These are phyloP conservation scores for Candida multigemmis DNA, from an alignment of 805 yeast species.

Conservation along the genomic window DNA sequence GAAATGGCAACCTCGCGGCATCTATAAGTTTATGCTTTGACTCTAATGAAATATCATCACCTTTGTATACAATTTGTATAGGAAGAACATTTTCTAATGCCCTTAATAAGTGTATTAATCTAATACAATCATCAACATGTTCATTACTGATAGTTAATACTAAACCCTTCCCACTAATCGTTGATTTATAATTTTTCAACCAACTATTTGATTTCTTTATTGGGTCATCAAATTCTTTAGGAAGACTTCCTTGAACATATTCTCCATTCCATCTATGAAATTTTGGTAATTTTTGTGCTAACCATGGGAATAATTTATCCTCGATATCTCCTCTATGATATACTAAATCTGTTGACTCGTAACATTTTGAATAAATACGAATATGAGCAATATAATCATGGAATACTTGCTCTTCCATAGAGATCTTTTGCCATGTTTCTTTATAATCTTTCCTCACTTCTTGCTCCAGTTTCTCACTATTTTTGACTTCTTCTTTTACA, in stretches of 20 bases:
- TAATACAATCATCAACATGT: conserved; percentile 11
- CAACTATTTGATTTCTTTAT: conserved; percentile 2
- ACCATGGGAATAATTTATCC: conserved; percentile 14
- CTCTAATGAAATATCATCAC: conserved; percentile 14
- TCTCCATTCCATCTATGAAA: conserved; percentile 6
- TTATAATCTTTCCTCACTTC: conserved; percentile 4
- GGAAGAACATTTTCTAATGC: conserved; percentile 20
- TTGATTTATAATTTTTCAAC: conserved; percentile 5
- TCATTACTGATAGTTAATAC: conserved; percentile 20
- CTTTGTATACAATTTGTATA: conserved; percentile 18
- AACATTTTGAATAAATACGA: conserved; percentile 15
- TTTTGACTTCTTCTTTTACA: conserved; percentile 3
- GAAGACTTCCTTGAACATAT: conserved; percentile 1
- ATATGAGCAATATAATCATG: conserved; percentile 16
- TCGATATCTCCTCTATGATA: conserved; percentile 6
- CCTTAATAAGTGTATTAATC: conserved; percentile 18
- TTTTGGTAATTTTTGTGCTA: conserved; percentile 11
- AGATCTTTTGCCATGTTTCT: conserved; percentile 8
- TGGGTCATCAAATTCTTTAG: neutral
- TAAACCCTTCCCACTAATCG: conserved; percentile 22
- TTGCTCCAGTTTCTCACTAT: conserved; percentile 3
- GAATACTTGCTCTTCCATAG: conserved; percentile 10
- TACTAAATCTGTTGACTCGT: conserved; percentile 1
- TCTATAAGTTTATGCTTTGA: conserved; percentile 11
- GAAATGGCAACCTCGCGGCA: conserved; percentile 9